Conservation (phyloP, 2,329 filamentous ascomycete species). For the Colletotrichum simmondsii region DNA sequence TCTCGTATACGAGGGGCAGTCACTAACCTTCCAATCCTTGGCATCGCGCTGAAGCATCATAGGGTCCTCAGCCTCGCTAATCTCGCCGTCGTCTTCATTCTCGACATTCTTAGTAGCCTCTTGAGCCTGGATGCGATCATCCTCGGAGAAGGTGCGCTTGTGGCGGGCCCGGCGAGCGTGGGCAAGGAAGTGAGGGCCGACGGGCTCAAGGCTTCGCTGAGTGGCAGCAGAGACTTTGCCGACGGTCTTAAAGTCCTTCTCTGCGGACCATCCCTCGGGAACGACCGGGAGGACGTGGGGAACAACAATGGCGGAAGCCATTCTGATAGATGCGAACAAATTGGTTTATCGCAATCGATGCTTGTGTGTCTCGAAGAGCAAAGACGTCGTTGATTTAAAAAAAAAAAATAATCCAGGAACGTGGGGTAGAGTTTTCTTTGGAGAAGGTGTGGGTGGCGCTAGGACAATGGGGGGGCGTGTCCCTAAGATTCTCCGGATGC, state of each 20-base stretch:
- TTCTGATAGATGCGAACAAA: constrained; percentile 48
- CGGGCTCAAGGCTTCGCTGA: constrained; percentile 91
- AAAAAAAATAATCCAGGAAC: constrained; percentile 12
- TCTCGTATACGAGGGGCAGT: background rate
- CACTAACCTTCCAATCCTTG: constrained; percentile 97
- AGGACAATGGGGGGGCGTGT: background rate
- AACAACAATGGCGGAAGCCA: constrained; percentile 73
- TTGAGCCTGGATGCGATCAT: constrained; percentile 96
- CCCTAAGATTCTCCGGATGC: background rate
- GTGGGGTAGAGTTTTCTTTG: constrained; percentile 18
- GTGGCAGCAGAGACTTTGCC: constrained; percentile 80
- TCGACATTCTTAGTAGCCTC: constrained; percentile 96
- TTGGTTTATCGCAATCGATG: constrained; percentile 10
- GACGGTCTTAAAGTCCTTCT: constrained; percentile 92
- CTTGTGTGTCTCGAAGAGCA: constrained; percentile 1
- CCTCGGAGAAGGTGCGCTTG: constrained; percentile 97
- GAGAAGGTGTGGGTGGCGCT: background rate
- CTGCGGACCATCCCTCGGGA: constrained; percentile 82
- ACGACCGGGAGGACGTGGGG: constrained; percentile 78
- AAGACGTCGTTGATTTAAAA: background rate
- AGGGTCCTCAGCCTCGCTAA: constrained; percentile 93
- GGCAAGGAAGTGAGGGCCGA: constrained; percentile 97
- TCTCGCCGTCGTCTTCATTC: constrained; percentile 88
- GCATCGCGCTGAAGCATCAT: constrained; percentile 92
- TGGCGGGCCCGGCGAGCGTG: constrained; percentile 95